Conservation (phyloP, 352 stramenopile genomes). For the Globisporangium nodosum region DNA sequence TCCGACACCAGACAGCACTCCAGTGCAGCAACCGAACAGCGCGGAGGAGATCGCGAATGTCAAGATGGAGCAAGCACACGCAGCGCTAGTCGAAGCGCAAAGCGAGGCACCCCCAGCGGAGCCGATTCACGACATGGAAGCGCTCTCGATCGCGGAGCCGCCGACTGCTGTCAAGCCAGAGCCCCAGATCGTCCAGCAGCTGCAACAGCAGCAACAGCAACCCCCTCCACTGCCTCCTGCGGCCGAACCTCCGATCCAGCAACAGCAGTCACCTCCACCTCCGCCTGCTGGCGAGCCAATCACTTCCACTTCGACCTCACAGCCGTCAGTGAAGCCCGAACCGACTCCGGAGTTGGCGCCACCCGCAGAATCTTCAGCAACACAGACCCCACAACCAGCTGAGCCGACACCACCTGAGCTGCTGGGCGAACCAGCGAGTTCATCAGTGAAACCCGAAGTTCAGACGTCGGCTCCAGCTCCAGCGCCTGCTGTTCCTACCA, state of each 20-base stretch:
- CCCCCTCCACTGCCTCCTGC: no score
- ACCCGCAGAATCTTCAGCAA: not conserved
- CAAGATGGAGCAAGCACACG: constrained; percentile 17
- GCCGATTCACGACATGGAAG: constrained; percentile 9
- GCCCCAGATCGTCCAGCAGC: not conserved
- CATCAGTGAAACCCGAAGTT: not conserved
- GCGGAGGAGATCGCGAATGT: not conserved
- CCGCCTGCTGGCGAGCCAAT: no score
- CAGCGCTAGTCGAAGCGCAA: no score
- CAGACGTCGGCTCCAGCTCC: constrained; percentile 7
- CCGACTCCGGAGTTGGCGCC: no score
- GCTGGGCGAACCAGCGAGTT: not conserved
- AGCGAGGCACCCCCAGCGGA: not conserved
- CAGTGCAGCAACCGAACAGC: not conserved
- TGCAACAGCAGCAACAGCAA: not conserved
- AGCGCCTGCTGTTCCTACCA: constrained; percentile 17
- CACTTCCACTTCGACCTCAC: no score
- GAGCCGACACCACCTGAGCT: not conserved
- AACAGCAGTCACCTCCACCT: no score
- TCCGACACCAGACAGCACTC: not conserved
- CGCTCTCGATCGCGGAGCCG: constrained; percentile 16
- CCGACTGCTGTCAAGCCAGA: not conserved
- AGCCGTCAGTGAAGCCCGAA: no score
- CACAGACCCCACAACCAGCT: not conserved
- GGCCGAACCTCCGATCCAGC: no score